phyloP scores from a whole-genome alignment of 2,329 filamentous ascomycete genomes.

The Ophiostoma himal-ulmi region DNA sequence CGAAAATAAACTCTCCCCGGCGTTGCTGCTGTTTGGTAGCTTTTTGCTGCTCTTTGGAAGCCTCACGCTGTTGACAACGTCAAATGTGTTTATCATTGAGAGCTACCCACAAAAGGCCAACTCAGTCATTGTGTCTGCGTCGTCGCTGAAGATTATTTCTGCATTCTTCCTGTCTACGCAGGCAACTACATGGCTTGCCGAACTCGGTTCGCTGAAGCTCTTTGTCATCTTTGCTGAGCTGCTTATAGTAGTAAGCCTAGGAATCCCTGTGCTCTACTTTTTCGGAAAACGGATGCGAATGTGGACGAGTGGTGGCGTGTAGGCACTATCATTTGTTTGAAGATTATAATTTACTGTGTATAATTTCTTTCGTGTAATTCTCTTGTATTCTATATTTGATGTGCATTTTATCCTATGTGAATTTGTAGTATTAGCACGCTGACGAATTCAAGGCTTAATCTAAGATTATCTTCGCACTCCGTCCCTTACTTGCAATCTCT shows the following conservation, averaged over 20 bases:
- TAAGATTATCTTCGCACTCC: background rate
- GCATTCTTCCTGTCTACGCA: conserved; percentile 33
- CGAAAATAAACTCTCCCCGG: conserved; percentile 31
- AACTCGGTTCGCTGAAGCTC: background rate
- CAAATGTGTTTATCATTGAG: conserved; percentile 34
- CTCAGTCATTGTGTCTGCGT: conserved; percentile 34
- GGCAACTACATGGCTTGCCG: background rate
- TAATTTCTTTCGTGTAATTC: background rate
- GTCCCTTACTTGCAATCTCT: background rate
- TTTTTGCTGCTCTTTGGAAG: conserved; percentile 31
- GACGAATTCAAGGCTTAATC: background rate
- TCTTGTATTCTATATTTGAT: background rate
- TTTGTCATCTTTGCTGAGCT: conserved; percentile 29
- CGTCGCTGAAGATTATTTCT: conserved; percentile 32
- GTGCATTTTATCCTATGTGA: background rate
- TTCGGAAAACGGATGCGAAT: conserved; percentile 29
- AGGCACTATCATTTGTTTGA: background rate
- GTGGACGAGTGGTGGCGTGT: conserved; percentile 29
- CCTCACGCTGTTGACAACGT: conserved; percentile 31
- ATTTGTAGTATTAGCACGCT: background rate
- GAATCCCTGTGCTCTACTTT: conserved; percentile 31
- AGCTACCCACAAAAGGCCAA: conserved; percentile 33
- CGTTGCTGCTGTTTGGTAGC: conserved; percentile 30
- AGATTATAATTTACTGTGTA: background rate
- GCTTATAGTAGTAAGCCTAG: conserved; percentile 31